A percentile compares a stretch with the other conserved stretches of the same genome.
phyloP scores from a whole-genome alignment of 1,284 basidiomycete species.

The Ceratobasidium sp. region DNA sequence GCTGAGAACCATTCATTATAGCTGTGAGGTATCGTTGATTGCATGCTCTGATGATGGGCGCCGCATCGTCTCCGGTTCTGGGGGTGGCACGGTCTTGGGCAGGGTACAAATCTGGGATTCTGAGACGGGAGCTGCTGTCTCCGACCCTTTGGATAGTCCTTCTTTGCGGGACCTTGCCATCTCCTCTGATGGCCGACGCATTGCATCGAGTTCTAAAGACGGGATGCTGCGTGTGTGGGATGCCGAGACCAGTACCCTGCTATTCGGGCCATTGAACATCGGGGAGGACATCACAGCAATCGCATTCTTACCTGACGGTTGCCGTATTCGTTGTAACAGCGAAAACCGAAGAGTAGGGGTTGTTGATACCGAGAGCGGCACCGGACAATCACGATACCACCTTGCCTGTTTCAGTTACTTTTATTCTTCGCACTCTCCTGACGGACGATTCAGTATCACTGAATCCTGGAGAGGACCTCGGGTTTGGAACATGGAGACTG shows the following conservation, averaged over 20 bases:
- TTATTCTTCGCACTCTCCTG: conserved; percentile 32
- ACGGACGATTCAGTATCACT: conserved; percentile 16
- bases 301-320: background rate
- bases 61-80: conserved; percentile 10
- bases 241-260: background rate
- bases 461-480: conserved; percentile 9
- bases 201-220: conserved; percentile 30
- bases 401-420: background rate
- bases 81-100: background rate
- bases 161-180: conserved; percentile 1
- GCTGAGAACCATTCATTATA: background rate
- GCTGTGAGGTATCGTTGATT: conserved; percentile 39
- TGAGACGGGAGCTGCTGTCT: background rate
- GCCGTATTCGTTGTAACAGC: background rate
- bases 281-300: background rate
- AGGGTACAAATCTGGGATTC: conserved; percentile 18
- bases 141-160: conserved; percentile 10
- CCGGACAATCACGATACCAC: background rate
- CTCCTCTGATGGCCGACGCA: conserved; percentile 37
- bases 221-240: conserved; percentile 41
- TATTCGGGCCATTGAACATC: background rate
- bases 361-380: background rate
- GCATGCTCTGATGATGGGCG: background rate
- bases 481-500: conserved; percentile 31
- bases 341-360: background rate